These are phyloP conservation scores for Abrus pulchellus DNA, from an alignment of 306 rosid species.

Conservation along the genomic window DNA sequence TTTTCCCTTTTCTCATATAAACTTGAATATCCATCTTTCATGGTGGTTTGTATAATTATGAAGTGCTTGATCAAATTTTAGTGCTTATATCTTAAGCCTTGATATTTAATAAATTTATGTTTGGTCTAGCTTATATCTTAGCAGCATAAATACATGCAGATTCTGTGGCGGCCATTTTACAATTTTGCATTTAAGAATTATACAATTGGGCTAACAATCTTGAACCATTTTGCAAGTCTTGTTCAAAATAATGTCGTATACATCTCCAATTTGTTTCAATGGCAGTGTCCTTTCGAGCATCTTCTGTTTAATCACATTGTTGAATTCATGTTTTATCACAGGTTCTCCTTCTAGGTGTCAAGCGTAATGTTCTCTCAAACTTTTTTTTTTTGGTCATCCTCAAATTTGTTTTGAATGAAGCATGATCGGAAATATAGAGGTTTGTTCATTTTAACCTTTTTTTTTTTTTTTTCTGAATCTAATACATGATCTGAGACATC, in stretches of 20 bases:
- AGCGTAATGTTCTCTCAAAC: too few species aligned
- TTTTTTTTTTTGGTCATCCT: too few species aligned
- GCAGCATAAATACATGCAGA: neutral
- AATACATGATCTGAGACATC: too few species aligned
- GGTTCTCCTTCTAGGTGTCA: too few species aligned
- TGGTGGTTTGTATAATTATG: conserved; percentile 25
- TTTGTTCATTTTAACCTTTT: too few species aligned
- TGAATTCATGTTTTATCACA: too few species aligned
- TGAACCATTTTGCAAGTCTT: neutral
- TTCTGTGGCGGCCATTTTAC: neutral
- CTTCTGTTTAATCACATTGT: too few species aligned
- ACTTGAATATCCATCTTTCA: neutral
- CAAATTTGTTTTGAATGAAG: too few species aligned
- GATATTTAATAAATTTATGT: neutral
- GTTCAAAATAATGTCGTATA: neutral
- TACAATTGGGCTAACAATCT: neutral
- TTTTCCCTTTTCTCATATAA: neutral
- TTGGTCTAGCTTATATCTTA: neutral
- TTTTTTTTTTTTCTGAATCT: too few species aligned
- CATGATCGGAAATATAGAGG: too few species aligned
- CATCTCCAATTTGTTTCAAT: neutral
- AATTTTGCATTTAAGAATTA: neutral
- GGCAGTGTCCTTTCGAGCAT: neutral
- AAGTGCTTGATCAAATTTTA: neutral
- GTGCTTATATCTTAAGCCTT: neutral